phyloP scores from a whole-genome alignment of 768 basidiomycete genomes.

The Termitomyces bulborhizus region DNA sequence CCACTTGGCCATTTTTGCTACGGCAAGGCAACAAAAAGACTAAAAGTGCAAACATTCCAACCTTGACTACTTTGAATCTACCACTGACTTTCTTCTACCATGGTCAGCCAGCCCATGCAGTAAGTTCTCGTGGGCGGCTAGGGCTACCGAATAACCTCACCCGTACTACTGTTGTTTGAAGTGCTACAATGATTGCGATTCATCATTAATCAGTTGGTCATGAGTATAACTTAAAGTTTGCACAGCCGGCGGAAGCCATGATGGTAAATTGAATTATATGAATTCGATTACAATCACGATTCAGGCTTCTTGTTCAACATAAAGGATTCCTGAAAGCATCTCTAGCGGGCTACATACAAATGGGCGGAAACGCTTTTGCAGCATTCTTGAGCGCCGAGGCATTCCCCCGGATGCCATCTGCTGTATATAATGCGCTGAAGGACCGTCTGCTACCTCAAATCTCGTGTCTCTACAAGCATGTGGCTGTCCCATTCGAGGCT shows the following conservation, averaged over 20 bases:
- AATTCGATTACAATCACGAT: background rate
- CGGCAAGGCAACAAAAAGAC: too few species aligned
- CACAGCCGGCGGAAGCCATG: background rate
- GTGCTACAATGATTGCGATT: too few species aligned
- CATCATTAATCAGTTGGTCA: too few species aligned
- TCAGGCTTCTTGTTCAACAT: background rate
- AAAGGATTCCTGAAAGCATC: background rate
- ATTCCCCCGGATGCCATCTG: slow-evolving; percentile 59
- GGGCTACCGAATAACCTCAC: too few species aligned
- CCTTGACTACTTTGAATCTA: too few species aligned
- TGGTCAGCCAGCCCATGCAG: too few species aligned
- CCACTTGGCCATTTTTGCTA: too few species aligned
- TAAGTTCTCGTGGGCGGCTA: too few species aligned
- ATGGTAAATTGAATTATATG: background rate
- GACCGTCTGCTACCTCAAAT: slow-evolving; percentile 34
- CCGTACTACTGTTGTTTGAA: too few species aligned
- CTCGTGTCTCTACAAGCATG: slow-evolving; percentile 39
- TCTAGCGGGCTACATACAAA: slow-evolving; percentile 16
- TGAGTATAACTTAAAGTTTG: background rate
- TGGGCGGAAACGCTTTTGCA: slow-evolving; percentile 71
- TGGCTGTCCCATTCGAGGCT: slow-evolving; percentile 53
- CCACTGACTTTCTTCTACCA: too few species aligned
- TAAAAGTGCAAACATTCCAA: too few species aligned
- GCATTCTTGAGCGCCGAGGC: slow-evolving; percentile 32
- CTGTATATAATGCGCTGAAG: slow-evolving; percentile 48